Evolutionary conservation across 2,329 filamentous ascomycete species (phyloP), one percentile per base, ranked within the genome.

Genomic region (Aureobasidium vineae): DNA sequence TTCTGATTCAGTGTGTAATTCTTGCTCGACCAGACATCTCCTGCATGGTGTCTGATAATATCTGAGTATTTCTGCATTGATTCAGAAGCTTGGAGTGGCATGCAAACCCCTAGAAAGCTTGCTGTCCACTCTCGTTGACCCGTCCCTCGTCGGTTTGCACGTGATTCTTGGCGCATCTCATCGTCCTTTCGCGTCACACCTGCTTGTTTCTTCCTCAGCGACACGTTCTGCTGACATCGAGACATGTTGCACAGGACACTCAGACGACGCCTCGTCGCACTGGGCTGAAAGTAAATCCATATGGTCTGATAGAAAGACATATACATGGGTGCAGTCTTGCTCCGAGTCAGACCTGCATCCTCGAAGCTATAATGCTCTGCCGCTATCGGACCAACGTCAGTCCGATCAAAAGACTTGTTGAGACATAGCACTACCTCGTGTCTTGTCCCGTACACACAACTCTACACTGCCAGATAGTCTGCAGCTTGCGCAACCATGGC

Each of bases 61-160:
- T 21, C 38, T 63, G 26, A 63, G 23, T 63, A 40, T 50, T 40
- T 13, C 33, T 50, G 59, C 45, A 63, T 63, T 28, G 31, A 40
- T 38, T 40, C 59, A 63, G 21, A 50, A 40, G 23, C 33, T 50
- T 23, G 43, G 10, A 50, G 59, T 43, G 36, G 15, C 47, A 43
- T 41, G 38, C n/a, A 50, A 40, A n/a, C 59, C 59, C 59, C 59
- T 63, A 23, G 59, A 47, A 63, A 63, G 59, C 59, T 63, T 63
- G 60, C 60, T 63, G 47, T 33, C 47, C 59, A 50, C 59, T 41
- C 43, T 52, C 21, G 31, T 61, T 40, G n/a, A 50, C 10, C 59
- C 59, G 45, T 26, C 41, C 36, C 15, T 28, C 26, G 56, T 36
- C 11, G 5, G 15, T 21, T 56, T 56, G n/a, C 54, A 59, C 56